Percentiles rank a stretch among this genome's conserved stretches.
phyloP scores from a whole-genome alignment of 768 basidiomycete species.

The Lactifluus hygrophoroides region DNA sequence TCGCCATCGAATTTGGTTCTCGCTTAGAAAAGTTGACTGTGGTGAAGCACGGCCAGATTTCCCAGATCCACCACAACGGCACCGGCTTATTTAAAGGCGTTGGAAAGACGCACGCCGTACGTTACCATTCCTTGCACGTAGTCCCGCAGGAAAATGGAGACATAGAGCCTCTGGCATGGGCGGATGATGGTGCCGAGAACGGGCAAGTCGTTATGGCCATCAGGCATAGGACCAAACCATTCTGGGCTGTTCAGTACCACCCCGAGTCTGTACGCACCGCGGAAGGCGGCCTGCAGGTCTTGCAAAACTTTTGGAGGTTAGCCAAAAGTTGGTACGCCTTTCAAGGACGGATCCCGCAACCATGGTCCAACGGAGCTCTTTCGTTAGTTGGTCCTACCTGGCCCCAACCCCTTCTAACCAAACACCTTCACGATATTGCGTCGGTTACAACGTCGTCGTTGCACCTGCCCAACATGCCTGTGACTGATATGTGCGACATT shows the following conservation, averaged over 20 bases:
- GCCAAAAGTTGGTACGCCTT: conserved; percentile 48
- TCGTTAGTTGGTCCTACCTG: conserved; percentile 44
- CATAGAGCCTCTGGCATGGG: conserved; percentile 64
- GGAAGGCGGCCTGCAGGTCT: conserved; percentile 56
- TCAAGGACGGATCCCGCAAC: conserved; percentile 29
- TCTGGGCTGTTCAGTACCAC: conserved; percentile 88
- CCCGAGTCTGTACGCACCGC: conserved; percentile 75
- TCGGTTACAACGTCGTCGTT: conserved; percentile 26
- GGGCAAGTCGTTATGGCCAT: conserved; percentile 68
- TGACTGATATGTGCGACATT: conserved; percentile 48
- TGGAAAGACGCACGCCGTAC: conserved; percentile 48
- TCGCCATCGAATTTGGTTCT: conserved; percentile 58
- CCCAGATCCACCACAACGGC: conserved; percentile 48
- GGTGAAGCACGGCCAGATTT: conserved; percentile 79
- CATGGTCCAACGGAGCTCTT: conserved; percentile 36
- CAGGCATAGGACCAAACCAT: conserved; percentile 54
- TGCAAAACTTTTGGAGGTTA: conserved; percentile 68
- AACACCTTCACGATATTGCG: conserved; percentile 17
- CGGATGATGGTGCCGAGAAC: conserved; percentile 57
- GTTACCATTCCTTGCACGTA: conserved; percentile 75
- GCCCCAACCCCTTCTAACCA: conserved; percentile 38
- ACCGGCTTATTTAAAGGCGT: conserved; percentile 55
- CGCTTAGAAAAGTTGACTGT: conserved; percentile 45
- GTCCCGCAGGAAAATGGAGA: conserved; percentile 37
- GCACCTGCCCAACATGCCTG: conserved; percentile 34